Percentiles rank a stretch among this genome's conserved stretches.
Conservation (phyloP, 1,284 basidiomycete species). For the Phylloporus sp. region DNA sequence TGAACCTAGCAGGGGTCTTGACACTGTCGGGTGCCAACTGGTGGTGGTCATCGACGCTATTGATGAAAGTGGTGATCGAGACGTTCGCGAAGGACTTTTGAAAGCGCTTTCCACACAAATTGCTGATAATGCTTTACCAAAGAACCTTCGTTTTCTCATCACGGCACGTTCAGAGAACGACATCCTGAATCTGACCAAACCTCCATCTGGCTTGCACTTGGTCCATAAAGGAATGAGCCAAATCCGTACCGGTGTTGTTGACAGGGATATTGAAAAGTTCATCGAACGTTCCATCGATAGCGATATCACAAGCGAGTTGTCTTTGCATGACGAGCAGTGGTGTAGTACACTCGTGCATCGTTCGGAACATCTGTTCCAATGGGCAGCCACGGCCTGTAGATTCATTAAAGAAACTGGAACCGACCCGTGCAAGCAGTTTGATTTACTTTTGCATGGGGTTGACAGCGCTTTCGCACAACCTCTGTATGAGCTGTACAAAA, state of each 20-base stretch:
- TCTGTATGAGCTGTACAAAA: too few relatives aligned
- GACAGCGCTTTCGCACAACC: too few relatives aligned
- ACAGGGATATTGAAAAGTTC: background rate
- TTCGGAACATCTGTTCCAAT: background rate
- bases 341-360: too few relatives aligned
- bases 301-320: background rate
- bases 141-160: slow-evolving; percentile 16
- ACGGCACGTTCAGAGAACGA: background rate
- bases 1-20: slow-evolving; percentile 4
- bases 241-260: background rate
- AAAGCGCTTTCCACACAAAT: background rate
- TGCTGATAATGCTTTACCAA: background rate
- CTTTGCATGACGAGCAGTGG: too few relatives aligned
- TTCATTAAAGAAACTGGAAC: background rate
- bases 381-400: too few relatives aligned
- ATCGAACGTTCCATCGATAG: background rate
- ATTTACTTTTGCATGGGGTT: too few relatives aligned
- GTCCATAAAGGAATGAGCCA: slow-evolving; percentile 1
- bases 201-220: background rate
- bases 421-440: too few relatives aligned
- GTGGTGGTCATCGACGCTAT: slow-evolving; percentile 21
- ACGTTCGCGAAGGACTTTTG: slow-evolving; percentile 4
- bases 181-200: background rate
- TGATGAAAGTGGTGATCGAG: slow-evolving; percentile 16
- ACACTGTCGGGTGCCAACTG: slow-evolving; percentile 3